These are phyloP conservation scores for Papiliotrema flavescens DNA, from an alignment of 1,284 basidiomycete species.

Conservation along the genomic window DNA sequence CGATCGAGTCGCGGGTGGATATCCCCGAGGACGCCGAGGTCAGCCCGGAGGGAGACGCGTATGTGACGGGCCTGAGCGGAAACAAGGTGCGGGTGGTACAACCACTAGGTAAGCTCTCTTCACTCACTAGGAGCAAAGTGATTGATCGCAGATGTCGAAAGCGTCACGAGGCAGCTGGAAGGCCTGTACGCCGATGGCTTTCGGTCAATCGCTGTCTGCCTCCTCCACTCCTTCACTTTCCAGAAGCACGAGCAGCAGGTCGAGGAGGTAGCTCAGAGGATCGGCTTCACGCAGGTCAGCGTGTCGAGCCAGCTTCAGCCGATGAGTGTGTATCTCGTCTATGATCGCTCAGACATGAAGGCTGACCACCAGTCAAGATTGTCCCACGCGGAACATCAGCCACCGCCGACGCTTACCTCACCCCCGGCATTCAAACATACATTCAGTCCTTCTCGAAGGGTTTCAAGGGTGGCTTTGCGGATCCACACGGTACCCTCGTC, in stretches of 20 bases:
- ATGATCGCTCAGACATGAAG: conserved; percentile 46
- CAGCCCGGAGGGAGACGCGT: neutral
- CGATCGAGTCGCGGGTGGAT: conserved; percentile 54
- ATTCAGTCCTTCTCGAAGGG: conserved; percentile 89
- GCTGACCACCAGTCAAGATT: conserved; percentile 55
- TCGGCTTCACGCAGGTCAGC: conserved; percentile 85
- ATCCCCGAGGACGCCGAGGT: conserved; percentile 45
- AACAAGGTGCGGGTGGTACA: neutral
- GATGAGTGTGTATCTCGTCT: conserved; percentile 74
- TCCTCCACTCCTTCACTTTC: conserved; percentile 44
- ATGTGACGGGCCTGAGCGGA: neutral
- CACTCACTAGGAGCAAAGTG: conserved; percentile 35
- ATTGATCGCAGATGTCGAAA: conserved; percentile 49
- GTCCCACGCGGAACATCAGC: conserved; percentile 87
- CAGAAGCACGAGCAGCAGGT: conserved; percentile 62
- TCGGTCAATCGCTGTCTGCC: conserved; percentile 21
- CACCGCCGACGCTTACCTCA: conserved; percentile 94
- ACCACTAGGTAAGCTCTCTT: neutral
- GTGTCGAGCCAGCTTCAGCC: conserved; percentile 82
- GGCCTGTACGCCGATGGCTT: conserved; percentile 19
- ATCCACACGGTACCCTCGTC: conserved; percentile 21
- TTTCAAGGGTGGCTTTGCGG: conserved; percentile 59
- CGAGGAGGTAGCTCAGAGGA: conserved; percentile 65
- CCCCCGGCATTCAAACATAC: conserved; percentile 79
- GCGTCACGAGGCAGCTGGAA: conserved; percentile 14